Evolutionary conservation across 345 rosid genomes (phyloP).

Genomic region (Iberis pinnata): DNA sequence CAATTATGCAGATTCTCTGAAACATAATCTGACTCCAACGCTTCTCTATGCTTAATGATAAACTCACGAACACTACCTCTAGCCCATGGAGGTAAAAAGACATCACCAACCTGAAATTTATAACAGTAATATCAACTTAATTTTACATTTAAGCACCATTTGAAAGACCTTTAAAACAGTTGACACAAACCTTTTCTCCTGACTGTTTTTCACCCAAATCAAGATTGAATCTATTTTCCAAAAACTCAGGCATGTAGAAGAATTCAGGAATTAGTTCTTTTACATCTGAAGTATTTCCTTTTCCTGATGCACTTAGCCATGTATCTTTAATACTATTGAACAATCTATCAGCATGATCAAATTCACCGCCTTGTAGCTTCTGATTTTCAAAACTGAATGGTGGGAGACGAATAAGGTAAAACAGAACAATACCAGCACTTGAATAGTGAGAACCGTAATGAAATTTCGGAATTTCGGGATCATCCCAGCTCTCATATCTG

Average conservation of each 20-base stretch:
- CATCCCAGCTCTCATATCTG: slow-evolving; percentile 97
- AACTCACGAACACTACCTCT: slow-evolving; percentile 80
- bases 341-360: slow-evolving; percentile 96
- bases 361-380: slow-evolving; percentile 95
- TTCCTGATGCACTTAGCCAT: slow-evolving; percentile 93
- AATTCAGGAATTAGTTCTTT: slow-evolving; percentile 94
- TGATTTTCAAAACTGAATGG: slow-evolving; percentile 93
- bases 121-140: background rate
- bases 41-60: slow-evolving; percentile 78
- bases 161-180: background rate
- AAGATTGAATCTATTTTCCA: slow-evolving; percentile 63
- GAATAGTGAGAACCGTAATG: slow-evolving; percentile 99
- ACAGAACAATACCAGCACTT: slow-evolving; percentile 93
- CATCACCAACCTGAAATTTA: slow-evolving; percentile 61
- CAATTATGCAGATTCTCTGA: slow-evolving; percentile 93
- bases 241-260: slow-evolving; percentile 88
- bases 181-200: slow-evolving; percentile 71
- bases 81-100: slow-evolving; percentile 88
- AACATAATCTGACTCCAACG: slow-evolving; percentile 77
- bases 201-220: slow-evolving; percentile 90
- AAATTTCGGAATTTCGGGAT: slow-evolving; percentile 92
- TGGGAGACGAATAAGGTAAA: slow-evolving; percentile 89
- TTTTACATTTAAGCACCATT: background rate
- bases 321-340: slow-evolving; percentile 78
- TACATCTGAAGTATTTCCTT: slow-evolving; percentile 90